Percentiles rank a stretch among this genome's conserved stretches.
Conservation (phyloP, 495 filamentous ascomycete species). For the Sabuloglossum arenarium region DNA sequence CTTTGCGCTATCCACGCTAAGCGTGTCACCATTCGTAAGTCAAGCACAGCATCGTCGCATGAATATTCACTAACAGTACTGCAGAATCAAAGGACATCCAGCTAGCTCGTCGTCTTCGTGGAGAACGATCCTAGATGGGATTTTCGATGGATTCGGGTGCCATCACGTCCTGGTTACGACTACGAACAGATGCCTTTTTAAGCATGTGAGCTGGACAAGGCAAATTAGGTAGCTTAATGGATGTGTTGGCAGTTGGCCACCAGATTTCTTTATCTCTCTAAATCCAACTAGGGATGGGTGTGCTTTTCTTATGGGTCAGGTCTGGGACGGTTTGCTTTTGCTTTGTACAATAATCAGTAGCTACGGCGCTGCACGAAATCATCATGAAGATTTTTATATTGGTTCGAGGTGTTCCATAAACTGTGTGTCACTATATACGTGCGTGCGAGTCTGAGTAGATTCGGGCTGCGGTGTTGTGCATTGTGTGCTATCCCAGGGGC, state of each 20-base stretch:
- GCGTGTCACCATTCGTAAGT: conserved; percentile 39
- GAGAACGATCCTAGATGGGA: conserved; percentile 60
- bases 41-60: neutral
- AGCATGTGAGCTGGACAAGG: conserved; percentile 7
- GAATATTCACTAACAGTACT: conserved; percentile 19
- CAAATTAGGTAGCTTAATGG: neutral
- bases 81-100: conserved; percentile 69
- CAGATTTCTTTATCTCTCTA: neutral
- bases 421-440: no score
- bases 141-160: neutral
- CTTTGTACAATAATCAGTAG: conserved; percentile 15
- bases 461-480: no score
- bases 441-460: no score
- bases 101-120: conserved; percentile 88
- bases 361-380: conserved; percentile 6
- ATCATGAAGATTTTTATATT: conserved; percentile 2
- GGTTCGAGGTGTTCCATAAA: no score
- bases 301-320: conserved; percentile 9
- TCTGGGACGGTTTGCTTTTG: conserved; percentile 9
- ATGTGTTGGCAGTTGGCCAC: neutral
- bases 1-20: conserved; percentile 99
- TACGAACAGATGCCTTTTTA: neutral
- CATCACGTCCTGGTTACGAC: conserved; percentile 4
- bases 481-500: no score
- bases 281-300: conserved; percentile 6